Base-by-base conservation (phyloP, 768 basidiomycete genomes). In the Leccinum obscurum region DNA sequence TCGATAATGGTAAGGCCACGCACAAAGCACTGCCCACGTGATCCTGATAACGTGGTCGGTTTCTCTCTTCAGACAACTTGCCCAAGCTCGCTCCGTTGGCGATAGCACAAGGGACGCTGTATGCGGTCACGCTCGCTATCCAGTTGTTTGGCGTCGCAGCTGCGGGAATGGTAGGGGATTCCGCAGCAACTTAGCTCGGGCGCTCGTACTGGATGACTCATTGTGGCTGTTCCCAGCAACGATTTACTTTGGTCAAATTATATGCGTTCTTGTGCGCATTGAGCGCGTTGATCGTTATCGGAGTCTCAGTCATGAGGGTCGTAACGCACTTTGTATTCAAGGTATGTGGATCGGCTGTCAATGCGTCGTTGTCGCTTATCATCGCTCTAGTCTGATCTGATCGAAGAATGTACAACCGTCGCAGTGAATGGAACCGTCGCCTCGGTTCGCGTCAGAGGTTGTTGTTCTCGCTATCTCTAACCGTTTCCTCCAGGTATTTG, bases 271-370 rank as follows among this genome's bases (percentile, higher is more conserved):
- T 84, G 17, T 82, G 84, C 2, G 72, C 76, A 0, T 60, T 82
- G 3, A 80, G 79, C 6, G 69, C 82, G 20, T 68, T 87, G 52
- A 66, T 86, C 2, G 74, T 87, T 24, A 64, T 81, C 6, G 88
- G 74, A 0, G 73, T 82, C 4, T 83, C 81, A 7, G 62, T 92
- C 44, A 66, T 87, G 62, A 79, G 84, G 30, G 75, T 84, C 9
- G 71, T 92, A 8, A 76, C 83, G 1, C 90, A 93, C 66, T 92
- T 90, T 64, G 77, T 77, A 0, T 79, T 80, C 76, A 92, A 90
- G 83, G 89, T 84, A 46, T 24, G 75, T 67, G 0, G 41, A 24
- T 30, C n/a, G 10, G 22, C 10, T 26, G 14, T 26, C 24, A 26
- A 24, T 4, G 4, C 4, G 28, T 48, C 20, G 54, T 39, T 6